phyloP scores from a whole-genome alignment of 208 protist species.

The Borovskyia barvae region DNA sequence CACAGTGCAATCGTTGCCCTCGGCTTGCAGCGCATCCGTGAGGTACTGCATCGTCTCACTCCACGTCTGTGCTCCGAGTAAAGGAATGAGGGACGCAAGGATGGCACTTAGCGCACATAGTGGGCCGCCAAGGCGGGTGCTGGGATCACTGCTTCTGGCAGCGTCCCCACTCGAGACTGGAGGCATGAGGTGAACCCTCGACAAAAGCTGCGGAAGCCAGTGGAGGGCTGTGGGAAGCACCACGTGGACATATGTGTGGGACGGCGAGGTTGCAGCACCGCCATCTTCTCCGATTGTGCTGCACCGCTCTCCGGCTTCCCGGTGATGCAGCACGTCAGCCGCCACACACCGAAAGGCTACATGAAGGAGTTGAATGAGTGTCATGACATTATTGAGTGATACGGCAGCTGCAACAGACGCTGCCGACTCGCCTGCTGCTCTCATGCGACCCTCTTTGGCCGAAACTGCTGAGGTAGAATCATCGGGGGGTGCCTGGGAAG shows the following conservation, averaged over 20 bases:
- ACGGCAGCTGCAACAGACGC: slow-evolving; percentile 18
- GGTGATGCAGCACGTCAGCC: slow-evolving; percentile 23
- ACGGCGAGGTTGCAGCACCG: slow-evolving; percentile 4
- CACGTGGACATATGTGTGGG: slow-evolving; percentile 31
- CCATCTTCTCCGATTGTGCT: neutral
- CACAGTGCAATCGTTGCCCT: neutral
- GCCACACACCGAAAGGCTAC: slow-evolving; percentile 33
- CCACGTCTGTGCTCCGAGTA: slow-evolving; percentile 40
- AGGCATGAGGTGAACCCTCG: neutral
- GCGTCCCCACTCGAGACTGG: neutral
- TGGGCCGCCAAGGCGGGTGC: slow-evolving; percentile 11
- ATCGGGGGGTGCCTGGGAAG: no score
- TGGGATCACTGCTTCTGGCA: neutral
- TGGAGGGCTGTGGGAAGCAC: slow-evolving; percentile 44
- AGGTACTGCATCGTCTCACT: slow-evolving; percentile 19
- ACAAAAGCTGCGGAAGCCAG: slow-evolving; percentile 19
- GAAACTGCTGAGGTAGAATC: no score
- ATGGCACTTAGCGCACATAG: slow-evolving; percentile 43
- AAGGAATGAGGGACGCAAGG: slow-evolving; percentile 38
- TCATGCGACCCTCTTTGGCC: slow-evolving; percentile 1
- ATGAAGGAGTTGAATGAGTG: slow-evolving; percentile 38
- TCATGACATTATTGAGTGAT: slow-evolving; percentile 34
- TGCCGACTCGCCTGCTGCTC: neutral
- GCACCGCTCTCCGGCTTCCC: slow-evolving; percentile 6
- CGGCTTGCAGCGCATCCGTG: slow-evolving; percentile 9